Conservation (phyloP, 305 asterid species). For the Fraxinus dipetala region DNA sequence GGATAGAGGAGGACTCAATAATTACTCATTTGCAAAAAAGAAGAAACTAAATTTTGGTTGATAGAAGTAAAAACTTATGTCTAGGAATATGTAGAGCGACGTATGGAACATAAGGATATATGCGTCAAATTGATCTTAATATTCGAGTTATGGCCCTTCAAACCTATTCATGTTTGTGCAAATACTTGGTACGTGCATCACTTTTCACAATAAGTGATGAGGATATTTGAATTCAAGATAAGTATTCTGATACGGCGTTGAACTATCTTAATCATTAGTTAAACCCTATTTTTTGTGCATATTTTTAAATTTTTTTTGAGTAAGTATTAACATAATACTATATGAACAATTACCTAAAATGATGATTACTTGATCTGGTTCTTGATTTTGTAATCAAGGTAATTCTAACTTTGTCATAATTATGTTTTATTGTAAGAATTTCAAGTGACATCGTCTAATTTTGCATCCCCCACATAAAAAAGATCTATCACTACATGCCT, state of each 20-base stretch:
- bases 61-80: background rate
- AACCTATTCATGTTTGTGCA: background rate
- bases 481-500: background rate
- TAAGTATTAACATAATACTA: background rate
- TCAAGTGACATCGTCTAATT: background rate
- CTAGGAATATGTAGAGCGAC: background rate
- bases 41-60: background rate
- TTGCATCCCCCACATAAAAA: background rate
- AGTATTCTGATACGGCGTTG: background rate
- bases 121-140: background rate
- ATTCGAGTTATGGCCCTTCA: background rate
- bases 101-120: background rate
- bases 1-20: background rate
- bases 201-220: background rate
- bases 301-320: background rate
- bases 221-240: background rate
- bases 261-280: background rate
- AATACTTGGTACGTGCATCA: background rate
- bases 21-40: background rate
- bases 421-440: slow-evolving; percentile 12
- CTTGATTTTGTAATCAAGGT: slow-evolving; percentile 10
- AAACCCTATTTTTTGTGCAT: background rate
- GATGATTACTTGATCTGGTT: background rate
- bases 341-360: slow-evolving; percentile 9
- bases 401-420: slow-evolving; percentile 22